A percentile compares a stretch with the other conserved stretches of the same genome.
These are phyloP conservation scores for Mentha longifolia DNA, from an alignment of 257 asterid genomes.

Conservation along the genomic window DNA sequence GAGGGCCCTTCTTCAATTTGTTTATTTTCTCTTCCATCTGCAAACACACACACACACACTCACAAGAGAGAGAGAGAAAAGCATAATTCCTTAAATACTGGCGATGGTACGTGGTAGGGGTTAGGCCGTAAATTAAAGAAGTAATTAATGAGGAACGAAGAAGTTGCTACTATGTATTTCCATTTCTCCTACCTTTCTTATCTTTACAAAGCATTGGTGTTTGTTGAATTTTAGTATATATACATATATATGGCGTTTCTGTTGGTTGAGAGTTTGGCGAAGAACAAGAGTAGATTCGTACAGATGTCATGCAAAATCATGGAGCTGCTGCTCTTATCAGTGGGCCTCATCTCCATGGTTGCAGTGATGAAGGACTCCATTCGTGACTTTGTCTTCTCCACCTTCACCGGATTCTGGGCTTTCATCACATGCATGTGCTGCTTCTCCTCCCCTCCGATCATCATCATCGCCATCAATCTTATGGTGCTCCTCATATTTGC, in stretches of 20 bases:
- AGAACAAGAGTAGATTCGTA: conserved; percentile 39
- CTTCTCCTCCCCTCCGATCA: conserved; percentile 51
- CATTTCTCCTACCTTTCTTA: conserved; percentile 22
- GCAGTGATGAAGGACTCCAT: conserved; percentile 44
- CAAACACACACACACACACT: background rate
- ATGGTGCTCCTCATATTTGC: conserved; percentile 45
- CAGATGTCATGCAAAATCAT: conserved; percentile 38
- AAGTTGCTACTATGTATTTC: conserved; percentile 7
- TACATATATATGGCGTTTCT: conserved; percentile 37
- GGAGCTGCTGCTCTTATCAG: conserved; percentile 52
- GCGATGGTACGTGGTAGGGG: background rate
- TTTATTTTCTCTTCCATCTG: conserved; percentile 5
- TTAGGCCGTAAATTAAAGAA: background rate
- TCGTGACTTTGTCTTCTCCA: conserved; percentile 35
- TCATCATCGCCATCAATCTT: conserved; percentile 42
- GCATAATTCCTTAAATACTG: background rate
- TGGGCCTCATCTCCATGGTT: conserved; percentile 49
- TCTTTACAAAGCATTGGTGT: background rate
- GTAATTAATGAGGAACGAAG: background rate
- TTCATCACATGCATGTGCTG: conserved; percentile 32
- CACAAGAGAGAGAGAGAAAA: background rate
- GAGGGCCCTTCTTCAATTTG: conserved; percentile 25
- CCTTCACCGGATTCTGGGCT: conserved; percentile 33
- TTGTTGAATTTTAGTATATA: no score
- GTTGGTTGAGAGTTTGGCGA: conserved; percentile 36